These are phyloP conservation scores for Emmonsiellopsis sp. DNA, from an alignment of 2,329 filamentous ascomycete species.

Conservation along the genomic window DNA sequence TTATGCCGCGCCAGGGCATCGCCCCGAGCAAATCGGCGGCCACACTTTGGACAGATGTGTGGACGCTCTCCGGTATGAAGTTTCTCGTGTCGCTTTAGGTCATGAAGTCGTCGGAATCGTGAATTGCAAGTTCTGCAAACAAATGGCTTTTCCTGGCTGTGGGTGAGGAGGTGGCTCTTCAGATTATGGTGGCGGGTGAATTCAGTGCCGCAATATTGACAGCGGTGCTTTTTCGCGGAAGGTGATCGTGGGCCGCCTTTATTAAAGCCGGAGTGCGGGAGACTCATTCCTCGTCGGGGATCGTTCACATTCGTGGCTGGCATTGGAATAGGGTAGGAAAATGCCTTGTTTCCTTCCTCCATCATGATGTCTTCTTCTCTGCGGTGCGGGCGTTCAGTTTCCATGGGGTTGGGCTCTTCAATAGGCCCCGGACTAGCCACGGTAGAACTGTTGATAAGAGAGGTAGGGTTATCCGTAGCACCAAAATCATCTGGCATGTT, in stretches of 20 bases:
- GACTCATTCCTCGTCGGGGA: constrained; percentile 49
- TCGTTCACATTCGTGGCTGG: constrained; percentile 38
- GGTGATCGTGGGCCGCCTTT: constrained; percentile 57
- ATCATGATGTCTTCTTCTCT: constrained; percentile 28
- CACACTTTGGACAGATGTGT: constrained; percentile 89
- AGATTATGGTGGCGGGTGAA: constrained; percentile 97
- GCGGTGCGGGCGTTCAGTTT: constrained; percentile 31
- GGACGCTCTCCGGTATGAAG: constrained; percentile 93
- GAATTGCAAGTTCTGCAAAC: constrained; percentile 88
- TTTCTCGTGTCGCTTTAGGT: constrained; percentile 92
- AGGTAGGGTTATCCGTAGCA: constrained; percentile 38
- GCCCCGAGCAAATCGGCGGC: constrained; percentile 86
- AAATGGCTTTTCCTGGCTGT: constrained; percentile 97
- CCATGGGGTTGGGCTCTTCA: constrained; percentile 33
- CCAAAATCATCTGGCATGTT: constrained; percentile 33
- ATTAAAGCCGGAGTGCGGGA: constrained; percentile 46
- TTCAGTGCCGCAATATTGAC: constrained; percentile 90
- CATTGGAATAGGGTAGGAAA: constrained; percentile 55
- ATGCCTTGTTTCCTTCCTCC: constrained; percentile 43
- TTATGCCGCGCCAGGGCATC: constrained; percentile 91
- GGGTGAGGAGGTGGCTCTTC: constrained; percentile 92
- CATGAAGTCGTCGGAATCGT: constrained; percentile 84
- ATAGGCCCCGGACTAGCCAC: constrained; percentile 39
- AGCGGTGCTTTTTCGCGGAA: constrained; percentile 84
- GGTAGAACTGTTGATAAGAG: constrained; percentile 41